Conservation (phyloP, 139 green algal genomes). For the Deuterostichococcus epilithicus region DNA sequence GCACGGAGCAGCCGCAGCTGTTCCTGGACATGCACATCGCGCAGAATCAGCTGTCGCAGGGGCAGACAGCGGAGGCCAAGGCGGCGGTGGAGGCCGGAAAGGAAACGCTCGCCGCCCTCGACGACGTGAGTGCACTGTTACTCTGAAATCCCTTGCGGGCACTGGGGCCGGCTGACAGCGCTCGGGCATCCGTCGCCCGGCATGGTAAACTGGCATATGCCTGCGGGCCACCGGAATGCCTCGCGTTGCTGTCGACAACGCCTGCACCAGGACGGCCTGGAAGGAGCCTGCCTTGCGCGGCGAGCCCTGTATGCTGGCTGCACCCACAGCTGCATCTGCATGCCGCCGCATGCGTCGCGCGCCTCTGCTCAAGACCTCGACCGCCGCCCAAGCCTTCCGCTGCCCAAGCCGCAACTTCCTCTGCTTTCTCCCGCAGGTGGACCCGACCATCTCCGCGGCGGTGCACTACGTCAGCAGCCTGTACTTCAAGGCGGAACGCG, state of each 20-base stretch:
- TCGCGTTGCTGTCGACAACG: too few relatives aligned
- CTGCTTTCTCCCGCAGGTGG: constrained; percentile 44
- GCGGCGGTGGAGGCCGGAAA: constrained; percentile 68
- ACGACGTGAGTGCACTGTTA: constrained; percentile 34
- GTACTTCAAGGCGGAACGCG: constrained; percentile 77
- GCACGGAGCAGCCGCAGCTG: constrained; percentile 74
- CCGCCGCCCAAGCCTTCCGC: background rate
- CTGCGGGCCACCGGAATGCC: too few relatives aligned
- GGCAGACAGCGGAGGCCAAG: constrained; percentile 53
- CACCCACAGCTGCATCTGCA: too few relatives aligned
- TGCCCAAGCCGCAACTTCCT: too few relatives aligned
- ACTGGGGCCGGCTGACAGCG: too few relatives aligned
- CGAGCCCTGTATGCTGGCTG: too few relatives aligned
- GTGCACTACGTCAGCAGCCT: constrained; percentile 82
- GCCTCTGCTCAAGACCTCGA: background rate
- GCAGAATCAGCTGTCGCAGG: constrained; percentile 70
- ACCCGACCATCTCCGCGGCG: constrained; percentile 81
- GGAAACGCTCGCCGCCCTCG: constrained; percentile 52
- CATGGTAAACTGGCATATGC: too few relatives aligned
- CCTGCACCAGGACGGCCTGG: too few relatives aligned
- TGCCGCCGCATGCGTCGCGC: background rate
- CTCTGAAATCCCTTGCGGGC: background rate
- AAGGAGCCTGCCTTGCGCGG: too few relatives aligned
- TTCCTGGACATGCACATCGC: constrained; percentile 91
- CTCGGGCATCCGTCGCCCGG: too few relatives aligned